phyloP scores from a whole-genome alignment of 2,329 filamentous ascomycete genomes.

The Talaromyces sp. region DNA sequence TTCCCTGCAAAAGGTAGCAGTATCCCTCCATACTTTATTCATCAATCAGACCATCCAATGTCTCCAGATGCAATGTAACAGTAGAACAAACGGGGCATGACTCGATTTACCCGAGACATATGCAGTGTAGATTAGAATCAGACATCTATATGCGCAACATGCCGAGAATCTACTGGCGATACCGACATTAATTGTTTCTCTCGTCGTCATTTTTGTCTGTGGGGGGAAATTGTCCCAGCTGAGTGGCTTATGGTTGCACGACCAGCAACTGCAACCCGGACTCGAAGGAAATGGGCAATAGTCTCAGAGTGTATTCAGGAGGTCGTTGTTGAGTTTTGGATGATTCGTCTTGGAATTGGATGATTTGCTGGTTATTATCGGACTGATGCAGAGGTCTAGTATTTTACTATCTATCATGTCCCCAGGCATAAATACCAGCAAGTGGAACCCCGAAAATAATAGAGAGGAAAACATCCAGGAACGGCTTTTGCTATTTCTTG shows the following conservation, averaged over 20 bases:
- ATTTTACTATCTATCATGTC: background rate
- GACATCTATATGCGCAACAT: background rate
- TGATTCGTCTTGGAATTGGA: background rate
- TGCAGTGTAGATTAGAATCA: background rate
- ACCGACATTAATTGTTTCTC: background rate
- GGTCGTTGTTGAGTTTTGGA: background rate
- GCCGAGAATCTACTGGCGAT: too few relatives aligned
- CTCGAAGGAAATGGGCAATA: background rate
- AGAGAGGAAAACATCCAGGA: too few relatives aligned
- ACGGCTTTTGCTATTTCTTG: too few relatives aligned
- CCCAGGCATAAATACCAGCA: background rate
- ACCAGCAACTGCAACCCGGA: conserved; percentile 11
- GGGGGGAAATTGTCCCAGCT: background rate
- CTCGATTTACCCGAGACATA: conserved; percentile 12
- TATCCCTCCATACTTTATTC: background rate
- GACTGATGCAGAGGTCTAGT: background rate
- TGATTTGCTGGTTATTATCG: background rate
- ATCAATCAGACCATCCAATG: background rate
- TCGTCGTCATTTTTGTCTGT: background rate
- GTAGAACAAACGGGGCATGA: conserved; percentile 7
- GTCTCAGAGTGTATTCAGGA: background rate
- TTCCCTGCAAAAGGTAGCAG: conserved; percentile 13
- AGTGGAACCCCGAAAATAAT: background rate
- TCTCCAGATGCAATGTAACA: conserved; percentile 20
- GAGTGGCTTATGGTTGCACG: conserved; percentile 10